These are phyloP conservation scores for Albugo laibachii DNA, from an alignment of 352 stramenopile genomes.

Conservation along the genomic window DNA sequence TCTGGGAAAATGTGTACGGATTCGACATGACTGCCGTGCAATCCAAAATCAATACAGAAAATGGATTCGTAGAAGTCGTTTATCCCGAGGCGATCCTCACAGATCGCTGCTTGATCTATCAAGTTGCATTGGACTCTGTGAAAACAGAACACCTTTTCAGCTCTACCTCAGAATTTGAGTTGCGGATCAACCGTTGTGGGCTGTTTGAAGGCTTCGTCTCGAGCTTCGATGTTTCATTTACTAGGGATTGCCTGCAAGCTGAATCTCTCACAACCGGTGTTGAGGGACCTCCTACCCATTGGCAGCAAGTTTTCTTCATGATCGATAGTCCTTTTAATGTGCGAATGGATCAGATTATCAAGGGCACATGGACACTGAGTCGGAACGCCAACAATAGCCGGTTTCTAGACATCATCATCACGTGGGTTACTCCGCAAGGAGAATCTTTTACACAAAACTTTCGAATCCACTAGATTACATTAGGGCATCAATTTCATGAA, in stretches of 20 bases:
- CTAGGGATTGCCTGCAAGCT: constrained; percentile 84
- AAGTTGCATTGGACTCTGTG: constrained; percentile 83
- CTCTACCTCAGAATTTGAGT: constrained; percentile 61
- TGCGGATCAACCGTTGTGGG: constrained; percentile 86
- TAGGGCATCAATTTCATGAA: neutral
- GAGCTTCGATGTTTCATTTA: constrained; percentile 98
- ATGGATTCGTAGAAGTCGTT: constrained; percentile 96
- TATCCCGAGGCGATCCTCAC: constrained; percentile 82
- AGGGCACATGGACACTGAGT: constrained; percentile 74
- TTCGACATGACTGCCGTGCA: constrained; percentile 99
- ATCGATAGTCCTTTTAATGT: constrained; percentile 74
- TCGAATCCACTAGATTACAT: constrained; percentile 47
- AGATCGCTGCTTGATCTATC: constrained; percentile 81
- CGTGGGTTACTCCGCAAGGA: constrained; percentile 59
- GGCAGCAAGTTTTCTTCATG: constrained; percentile 99
- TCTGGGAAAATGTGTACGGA: constrained; percentile 98
- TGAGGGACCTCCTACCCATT: constrained; percentile 93
- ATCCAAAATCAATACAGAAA: constrained; percentile 84
- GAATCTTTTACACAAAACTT: constrained; percentile 41
- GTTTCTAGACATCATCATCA: constrained; percentile 85
- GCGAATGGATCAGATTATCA: constrained; percentile 72
- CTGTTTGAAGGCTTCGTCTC: constrained; percentile 92
- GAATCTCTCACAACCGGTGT: constrained; percentile 91
- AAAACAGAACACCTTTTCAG: constrained; percentile 91
- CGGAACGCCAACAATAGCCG: constrained; percentile 85